Percentiles rank a stretch among this genome's conserved stretches.
Evolutionary conservation across 2,329 filamentous ascomycete genomes (phyloP).

Genomic region (Knufia fluminis): DNA sequence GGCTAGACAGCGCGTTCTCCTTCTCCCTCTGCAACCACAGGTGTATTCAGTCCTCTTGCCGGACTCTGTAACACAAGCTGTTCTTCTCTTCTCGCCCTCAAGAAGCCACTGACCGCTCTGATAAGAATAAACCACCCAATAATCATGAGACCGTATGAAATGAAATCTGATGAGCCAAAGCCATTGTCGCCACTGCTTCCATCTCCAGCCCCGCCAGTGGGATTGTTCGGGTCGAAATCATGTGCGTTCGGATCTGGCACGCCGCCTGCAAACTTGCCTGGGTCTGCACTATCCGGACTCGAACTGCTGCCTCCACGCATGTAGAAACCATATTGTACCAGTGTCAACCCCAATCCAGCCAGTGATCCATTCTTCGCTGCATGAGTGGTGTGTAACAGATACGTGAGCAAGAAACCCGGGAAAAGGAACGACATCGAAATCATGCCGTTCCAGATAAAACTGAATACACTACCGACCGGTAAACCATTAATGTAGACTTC

Average conservation of each 20-base stretch:
- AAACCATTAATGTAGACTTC: constrained; percentile 97
- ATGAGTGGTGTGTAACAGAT: constrained; percentile 94
- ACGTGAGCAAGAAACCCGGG: constrained; percentile 94
- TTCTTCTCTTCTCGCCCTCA: constrained; percentile 81
- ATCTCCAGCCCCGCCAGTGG: constrained; percentile 30
- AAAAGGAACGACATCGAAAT: constrained; percentile 97
- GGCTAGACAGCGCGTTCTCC: constrained; percentile 63
- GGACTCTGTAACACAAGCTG: constrained; percentile 88
- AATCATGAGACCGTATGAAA: constrained; percentile 90
- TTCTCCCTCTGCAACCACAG: constrained; percentile 82
- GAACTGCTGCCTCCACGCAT: constrained; percentile 58
- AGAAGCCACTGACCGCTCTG: constrained; percentile 81
- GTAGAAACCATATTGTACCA: constrained; percentile 94
- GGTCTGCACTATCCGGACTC: constrained; percentile 42
- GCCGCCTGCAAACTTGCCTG: constrained; percentile 40
- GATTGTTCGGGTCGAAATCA: constrained; percentile 68
- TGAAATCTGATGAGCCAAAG: constrained; percentile 55
- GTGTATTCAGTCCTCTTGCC: constrained; percentile 72
- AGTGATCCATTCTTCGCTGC: constrained; percentile 96
- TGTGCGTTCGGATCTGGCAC: constrained; percentile 85
- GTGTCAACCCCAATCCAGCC: constrained; percentile 84
- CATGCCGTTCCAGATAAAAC: constrained; percentile 69
- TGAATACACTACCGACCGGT: constrained; percentile 79
- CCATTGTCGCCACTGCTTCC: constrained; percentile 12
- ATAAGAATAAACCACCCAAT: constrained; percentile 98